Conservation (phyloP, 2,329 filamentous ascomycete species). For the Dothistroma pini region DNA sequence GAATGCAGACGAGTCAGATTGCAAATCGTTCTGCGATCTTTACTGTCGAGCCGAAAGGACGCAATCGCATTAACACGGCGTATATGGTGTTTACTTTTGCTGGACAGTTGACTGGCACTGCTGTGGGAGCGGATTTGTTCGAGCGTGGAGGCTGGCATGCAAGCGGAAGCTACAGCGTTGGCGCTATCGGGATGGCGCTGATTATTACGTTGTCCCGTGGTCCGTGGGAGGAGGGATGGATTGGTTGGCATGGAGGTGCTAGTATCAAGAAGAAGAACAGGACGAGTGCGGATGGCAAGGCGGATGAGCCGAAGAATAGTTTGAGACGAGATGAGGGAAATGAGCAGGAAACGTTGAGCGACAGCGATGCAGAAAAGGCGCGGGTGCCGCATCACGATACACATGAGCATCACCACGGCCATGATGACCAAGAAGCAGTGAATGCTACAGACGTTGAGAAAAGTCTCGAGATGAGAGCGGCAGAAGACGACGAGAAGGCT, state of each 20-base stretch:
- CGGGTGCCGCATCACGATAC: constrained; percentile 11
- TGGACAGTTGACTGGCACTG: constrained; percentile 67
- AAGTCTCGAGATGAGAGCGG: constrained; percentile 28
- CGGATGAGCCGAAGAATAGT: constrained; percentile 19
- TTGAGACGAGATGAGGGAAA: constrained; percentile 18
- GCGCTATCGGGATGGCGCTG: constrained; percentile 50
- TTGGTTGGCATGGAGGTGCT: constrained; percentile 60
- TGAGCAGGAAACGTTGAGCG: constrained; percentile 17
- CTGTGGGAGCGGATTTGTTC: constrained; percentile 53
- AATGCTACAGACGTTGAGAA: constrained; percentile 29
- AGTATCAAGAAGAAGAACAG: constrained; percentile 43
- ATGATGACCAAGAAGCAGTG: constrained; percentile 25
- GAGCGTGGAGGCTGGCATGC: constrained; percentile 54
- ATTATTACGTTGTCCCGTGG: constrained; percentile 44
- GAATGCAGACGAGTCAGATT: constrained; percentile 69
- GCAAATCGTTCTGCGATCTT: constrained; percentile 71
- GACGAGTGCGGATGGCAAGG: constrained; percentile 40
- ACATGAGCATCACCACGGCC: constrained; percentile 22
- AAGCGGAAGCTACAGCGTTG: constrained; percentile 56
- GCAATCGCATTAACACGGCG: constrained; percentile 75
- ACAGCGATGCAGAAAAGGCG: constrained; percentile 32
- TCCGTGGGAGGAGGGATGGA: constrained; percentile 56
- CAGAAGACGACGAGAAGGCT: constrained; percentile 23
- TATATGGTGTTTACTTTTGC: constrained; percentile 76
- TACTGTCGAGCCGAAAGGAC: constrained; percentile 63